Percentiles rank a stretch among this genome's conserved stretches.
Evolutionary conservation across 371 early-diverging fungal species (phyloP).

Genomic region (Mucor plumbeus): DNA sequence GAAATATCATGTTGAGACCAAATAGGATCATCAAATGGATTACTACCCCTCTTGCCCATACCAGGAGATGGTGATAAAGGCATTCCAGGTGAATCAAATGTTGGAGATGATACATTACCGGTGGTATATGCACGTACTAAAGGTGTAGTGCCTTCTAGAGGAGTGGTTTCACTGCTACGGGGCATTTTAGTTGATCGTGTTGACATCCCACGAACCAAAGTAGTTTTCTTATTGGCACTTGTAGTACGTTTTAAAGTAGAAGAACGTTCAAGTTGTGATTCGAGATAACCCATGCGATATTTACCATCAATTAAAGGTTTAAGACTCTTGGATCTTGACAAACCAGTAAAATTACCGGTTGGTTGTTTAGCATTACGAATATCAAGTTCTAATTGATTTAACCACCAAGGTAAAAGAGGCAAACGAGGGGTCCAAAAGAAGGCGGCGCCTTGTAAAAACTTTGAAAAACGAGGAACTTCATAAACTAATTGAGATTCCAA

Average conservation of each 20-base stretch:
- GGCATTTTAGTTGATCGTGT: slow-evolving; percentile 16
- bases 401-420: slow-evolving; percentile 96
- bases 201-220: slow-evolving; percentile 14
- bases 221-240: slow-evolving; percentile 11
- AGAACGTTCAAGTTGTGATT: slow-evolving; percentile 43
- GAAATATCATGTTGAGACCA: slow-evolving; percentile 29
- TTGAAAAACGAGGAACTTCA: slow-evolving; percentile 98
- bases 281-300: slow-evolving; percentile 54
- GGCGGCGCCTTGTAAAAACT: slow-evolving; percentile 97
- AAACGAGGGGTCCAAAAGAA: slow-evolving; percentile 86
- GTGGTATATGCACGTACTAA: slow-evolving; percentile 1
- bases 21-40: slow-evolving; percentile 51
- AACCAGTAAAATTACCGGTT: slow-evolving; percentile 33
- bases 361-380: slow-evolving; percentile 71
- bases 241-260: slow-evolving; percentile 35
- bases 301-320: slow-evolving; percentile 51
- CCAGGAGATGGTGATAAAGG: not conserved
- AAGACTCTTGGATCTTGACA: slow-evolving; percentile 48
- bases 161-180: slow-evolving; percentile 1
- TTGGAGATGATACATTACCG: not conserved
- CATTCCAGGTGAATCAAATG: not conserved
- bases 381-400: slow-evolving; percentile 87
- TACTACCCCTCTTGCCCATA: slow-evolving; percentile 6
- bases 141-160: not conserved
- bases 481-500: slow-evolving; percentile 90